Conservation (phyloP, 495 filamentous ascomycete genomes). For the Hypoxylon lenormandii region DNA sequence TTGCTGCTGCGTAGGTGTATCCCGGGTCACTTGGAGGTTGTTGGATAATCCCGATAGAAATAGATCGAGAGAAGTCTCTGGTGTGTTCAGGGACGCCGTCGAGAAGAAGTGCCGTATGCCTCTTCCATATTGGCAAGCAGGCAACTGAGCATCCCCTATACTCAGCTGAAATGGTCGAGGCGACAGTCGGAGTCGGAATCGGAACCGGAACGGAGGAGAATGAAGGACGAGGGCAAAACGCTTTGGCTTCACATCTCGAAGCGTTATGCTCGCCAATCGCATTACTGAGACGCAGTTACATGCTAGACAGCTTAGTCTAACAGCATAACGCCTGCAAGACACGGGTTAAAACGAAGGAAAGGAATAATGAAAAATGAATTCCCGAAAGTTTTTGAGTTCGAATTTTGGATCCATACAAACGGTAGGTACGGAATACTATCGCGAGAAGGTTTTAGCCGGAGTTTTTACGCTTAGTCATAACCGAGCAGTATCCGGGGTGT, state of each 20-base stretch:
- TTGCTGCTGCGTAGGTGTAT: slow-evolving; percentile 13
- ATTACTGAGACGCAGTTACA: slow-evolving; percentile 47
- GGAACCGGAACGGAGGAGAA: no score
- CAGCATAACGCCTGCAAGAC: neutral
- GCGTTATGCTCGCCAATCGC: slow-evolving; percentile 45
- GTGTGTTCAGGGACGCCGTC: slow-evolving; percentile 6
- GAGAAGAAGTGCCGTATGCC: slow-evolving; percentile 18
- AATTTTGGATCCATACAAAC: neutral
- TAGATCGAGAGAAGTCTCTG: slow-evolving; percentile 2
- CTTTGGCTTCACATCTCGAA: slow-evolving; percentile 50
- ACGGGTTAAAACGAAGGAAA: neutral
- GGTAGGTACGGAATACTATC: neutral
- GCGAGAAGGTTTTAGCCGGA: slow-evolving; percentile 33
- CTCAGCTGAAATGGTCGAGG: slow-evolving; percentile 16
- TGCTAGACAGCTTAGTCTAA: slow-evolving; percentile 21
- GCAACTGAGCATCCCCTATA: neutral
- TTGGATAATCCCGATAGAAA: slow-evolving; percentile 20
- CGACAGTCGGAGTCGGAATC: neutral
- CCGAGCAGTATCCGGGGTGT: slow-evolving; percentile 19
- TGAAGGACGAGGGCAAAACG: slow-evolving; percentile 36
- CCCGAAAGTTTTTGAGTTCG: neutral
- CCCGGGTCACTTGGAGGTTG: neutral
- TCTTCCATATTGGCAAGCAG: neutral
- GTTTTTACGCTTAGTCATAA: slow-evolving; percentile 48
- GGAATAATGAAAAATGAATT: neutral